A percentile compares a stretch with the other conserved stretches of the same genome.
These are phyloP conservation scores for Chlorokybus atmophyticus DNA, from an alignment of 139 green algal species.

Conservation along the genomic window DNA sequence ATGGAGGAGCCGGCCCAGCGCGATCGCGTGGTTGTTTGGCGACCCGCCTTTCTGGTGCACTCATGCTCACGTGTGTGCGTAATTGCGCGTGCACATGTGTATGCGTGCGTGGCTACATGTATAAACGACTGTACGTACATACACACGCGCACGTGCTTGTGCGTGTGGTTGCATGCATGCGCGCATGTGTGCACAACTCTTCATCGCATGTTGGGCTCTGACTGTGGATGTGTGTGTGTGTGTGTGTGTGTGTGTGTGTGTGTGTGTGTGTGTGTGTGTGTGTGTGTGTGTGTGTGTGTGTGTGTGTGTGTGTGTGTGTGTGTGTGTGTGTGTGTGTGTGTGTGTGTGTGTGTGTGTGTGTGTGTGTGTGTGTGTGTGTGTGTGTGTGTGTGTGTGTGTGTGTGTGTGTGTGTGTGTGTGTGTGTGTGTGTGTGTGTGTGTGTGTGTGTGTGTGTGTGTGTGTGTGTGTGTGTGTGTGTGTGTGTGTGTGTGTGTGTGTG, in stretches of 20 bases:
- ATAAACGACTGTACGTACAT: too few relatives aligned
- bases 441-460: not conserved
- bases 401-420: not conserved
- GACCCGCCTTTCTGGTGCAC: too few relatives aligned
- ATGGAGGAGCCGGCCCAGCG: too few relatives aligned
- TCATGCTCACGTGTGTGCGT: too few relatives aligned
- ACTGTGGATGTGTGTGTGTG: slow-evolving; percentile 1
- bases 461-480: not conserved
- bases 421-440: not conserved
- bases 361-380: not conserved
- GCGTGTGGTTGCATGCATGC: too few relatives aligned
- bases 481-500: not conserved
- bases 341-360: not conserved
- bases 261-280: not conserved
- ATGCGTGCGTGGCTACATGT: too few relatives aligned
- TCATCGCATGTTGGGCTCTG: too few relatives aligned
- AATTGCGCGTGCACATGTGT: too few relatives aligned
- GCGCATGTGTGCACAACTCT: too few relatives aligned
- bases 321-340: not conserved
- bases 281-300: not conserved
- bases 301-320: not conserved
- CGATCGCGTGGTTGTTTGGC: too few relatives aligned
- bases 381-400: not conserved
- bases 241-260: not conserved
- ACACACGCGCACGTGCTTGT: too few relatives aligned